Conservation (phyloP, 73 alveolate species). For the Symbiodinium natans region DNA sequence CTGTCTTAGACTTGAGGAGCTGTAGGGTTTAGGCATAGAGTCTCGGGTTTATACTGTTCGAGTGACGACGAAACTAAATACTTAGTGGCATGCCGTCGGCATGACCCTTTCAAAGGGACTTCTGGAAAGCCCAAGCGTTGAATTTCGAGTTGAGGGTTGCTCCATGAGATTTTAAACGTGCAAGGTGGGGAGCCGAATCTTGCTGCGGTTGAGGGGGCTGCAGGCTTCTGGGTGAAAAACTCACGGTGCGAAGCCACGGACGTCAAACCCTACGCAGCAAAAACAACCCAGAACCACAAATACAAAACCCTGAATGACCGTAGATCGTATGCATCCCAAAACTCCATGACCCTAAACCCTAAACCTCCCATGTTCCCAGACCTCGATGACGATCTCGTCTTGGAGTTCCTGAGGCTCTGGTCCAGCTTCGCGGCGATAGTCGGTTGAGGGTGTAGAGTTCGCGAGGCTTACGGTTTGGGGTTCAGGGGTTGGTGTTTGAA, state of each 20-base stretch:
- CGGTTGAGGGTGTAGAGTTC: not conserved
- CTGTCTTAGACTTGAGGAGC: not conserved
- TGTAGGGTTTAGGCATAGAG: not conserved
- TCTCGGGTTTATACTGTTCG: too few relatives aligned
- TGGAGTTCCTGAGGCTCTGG: constrained; percentile 32
- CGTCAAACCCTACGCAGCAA: not conserved
- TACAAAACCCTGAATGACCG: not conserved
- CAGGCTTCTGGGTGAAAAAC: too few relatives aligned
- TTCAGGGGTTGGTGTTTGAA: not conserved
- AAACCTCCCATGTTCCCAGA: not conserved
- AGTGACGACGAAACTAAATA: too few relatives aligned
- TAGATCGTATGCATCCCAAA: too few relatives aligned
- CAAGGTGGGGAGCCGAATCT: too few relatives aligned
- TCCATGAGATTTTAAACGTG: too few relatives aligned
- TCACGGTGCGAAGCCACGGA: not conserved
- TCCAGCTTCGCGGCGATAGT: not conserved
- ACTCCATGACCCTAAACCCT: not conserved
- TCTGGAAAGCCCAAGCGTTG: too few relatives aligned
- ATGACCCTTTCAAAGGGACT: too few relatives aligned
- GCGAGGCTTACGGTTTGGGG: not conserved
- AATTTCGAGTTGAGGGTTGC: too few relatives aligned
- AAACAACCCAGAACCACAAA: not conserved
- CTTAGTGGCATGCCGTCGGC: too few relatives aligned
- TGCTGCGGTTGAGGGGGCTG: too few relatives aligned
- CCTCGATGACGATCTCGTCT: constrained; percentile 85